These are phyloP conservation scores for Irpex sp. DNA, from an alignment of 1,284 basidiomycete genomes.

Conservation along the genomic window DNA sequence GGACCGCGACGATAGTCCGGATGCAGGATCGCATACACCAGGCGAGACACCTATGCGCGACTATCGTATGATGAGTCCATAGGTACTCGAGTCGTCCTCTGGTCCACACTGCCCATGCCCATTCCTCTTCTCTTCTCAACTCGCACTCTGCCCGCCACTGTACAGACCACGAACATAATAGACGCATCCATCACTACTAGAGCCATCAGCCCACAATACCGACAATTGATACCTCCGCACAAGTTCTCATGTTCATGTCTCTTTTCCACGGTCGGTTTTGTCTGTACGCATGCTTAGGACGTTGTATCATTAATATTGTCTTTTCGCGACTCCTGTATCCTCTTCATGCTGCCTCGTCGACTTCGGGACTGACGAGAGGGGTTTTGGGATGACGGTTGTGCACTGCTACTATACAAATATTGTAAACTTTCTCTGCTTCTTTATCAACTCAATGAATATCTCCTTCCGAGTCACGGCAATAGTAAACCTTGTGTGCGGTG, in stretches of 20 bases:
- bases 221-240: slow-evolving; percentile 12
- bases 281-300: slow-evolving; percentile 12
- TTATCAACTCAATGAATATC: too few species aligned
- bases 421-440: slow-evolving; percentile 1
- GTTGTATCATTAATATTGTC: slow-evolving; percentile 11
- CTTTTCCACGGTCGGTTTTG: slow-evolving; percentile 9
- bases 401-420: slow-evolving; percentile 7
- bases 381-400: background rate
- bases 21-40: slow-evolving; percentile 9
- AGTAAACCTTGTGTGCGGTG: too few species aligned
- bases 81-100: slow-evolving; percentile 1
- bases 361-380: background rate
- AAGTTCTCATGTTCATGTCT: background rate
- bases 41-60: slow-evolving; percentile 17
- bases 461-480: too few species aligned
- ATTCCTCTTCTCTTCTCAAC: background rate
- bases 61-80: slow-evolving; percentile 21
- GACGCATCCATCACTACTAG: slow-evolving; percentile 7
- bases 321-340: background rate
- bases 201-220: slow-evolving; percentile 4
- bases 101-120: background rate
- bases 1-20: background rate
- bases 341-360: background rate
- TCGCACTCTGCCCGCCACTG: background rate
- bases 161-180: slow-evolving; percentile 2